Evolutionary conservation across 2,329 filamentous ascomycete species (phyloP), one percentile per base, ranked within the genome.

Genomic region (Epichloe sp.): DNA sequence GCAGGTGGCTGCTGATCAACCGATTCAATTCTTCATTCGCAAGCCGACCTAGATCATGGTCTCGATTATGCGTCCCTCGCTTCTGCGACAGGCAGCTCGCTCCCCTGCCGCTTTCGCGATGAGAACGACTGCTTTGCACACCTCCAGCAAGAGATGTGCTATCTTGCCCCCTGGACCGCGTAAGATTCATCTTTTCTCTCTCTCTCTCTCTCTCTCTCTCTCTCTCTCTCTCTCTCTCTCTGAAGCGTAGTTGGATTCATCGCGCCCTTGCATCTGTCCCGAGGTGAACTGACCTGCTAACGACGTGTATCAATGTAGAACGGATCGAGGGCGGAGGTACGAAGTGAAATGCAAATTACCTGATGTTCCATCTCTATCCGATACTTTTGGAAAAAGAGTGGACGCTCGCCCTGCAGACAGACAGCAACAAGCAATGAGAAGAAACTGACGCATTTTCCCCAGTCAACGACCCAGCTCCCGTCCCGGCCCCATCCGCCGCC

Each of bases 391-490:
- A 7, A 15, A 10, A 8, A 21, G 21, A 23, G 21, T 23, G 31
- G 40, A 8, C 14, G 17, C 38, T 42, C 10, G 8, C 40, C 35
- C 34, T 17, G 26, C 23, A 26, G 23, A 7, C 26, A 31, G 26
- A 31, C 26, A 31, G 8, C 26, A 10, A 10, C 26, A 26, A 35
- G 17, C 38, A 42, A 36, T 26, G 7, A 14, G 10, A 26, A 40
- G 15, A 8, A 55, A 41, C 53, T 55, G 45, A 55, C 44, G 31
- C 40, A 17, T n/a, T 19, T 10, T 38, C 2, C 41, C 37, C 63
- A 85, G 88, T 90, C 65, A 98, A 98, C 72, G 90, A 97, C 64
- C 80, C 93, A 51, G 86, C 80, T 35, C 80, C 80, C 40, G 70
- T 95, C 23, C 90, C 89, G 44, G 66, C 79, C 21, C 71, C 87